Evolutionary conservation across 148 eudicot species (phyloP), one percentile per base, ranked within the genome.

Genomic region (Persicaria tinctoria): DNA sequence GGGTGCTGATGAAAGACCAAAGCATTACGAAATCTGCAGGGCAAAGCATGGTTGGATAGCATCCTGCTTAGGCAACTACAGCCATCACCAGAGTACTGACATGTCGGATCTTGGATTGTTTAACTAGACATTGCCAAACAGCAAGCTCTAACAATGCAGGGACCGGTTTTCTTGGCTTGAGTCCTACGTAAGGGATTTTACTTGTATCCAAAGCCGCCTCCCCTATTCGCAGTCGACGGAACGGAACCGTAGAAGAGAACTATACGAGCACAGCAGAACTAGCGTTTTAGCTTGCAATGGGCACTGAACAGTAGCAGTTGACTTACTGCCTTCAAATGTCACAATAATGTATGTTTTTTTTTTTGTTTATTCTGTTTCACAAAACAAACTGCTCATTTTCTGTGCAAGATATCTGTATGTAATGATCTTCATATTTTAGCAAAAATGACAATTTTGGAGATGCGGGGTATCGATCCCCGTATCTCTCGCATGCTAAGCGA

Each of bases 401-500:
- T 27, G 32, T 27, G 32, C 32, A 27, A 27, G 32, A 27, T 27
- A 27, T 27, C 32, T 27, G 32, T 27, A 32, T 32, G 3, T 32
- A 32, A 32, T 32, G 41, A 32, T 32, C 41, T 32, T 32, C 41
- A 32, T 1, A 32, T 23, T 23, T 23, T 23, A 23, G 27, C 27
- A 23, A 23, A 23, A 23, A 23, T 23, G 0, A 1, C 27, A 23
- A 23, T 23, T 23, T 23, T 71, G 79, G 86, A 85, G 93, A 89
- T 87, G 93, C 89, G 90, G 93, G 90, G 93, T 83, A 87, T 89
- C 90, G 87, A 87, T 87, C 89, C 87, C 93, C 93, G 87, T 87
- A 79, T 90, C 90, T 89, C 93, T 89, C 90, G 93, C 89, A 89
- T 87, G 90, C 90, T 87, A 85, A 87, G 90, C 90, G 93, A 87